Conservation (phyloP, 805 yeast species). For the Teunomyces gatunensis region DNA sequence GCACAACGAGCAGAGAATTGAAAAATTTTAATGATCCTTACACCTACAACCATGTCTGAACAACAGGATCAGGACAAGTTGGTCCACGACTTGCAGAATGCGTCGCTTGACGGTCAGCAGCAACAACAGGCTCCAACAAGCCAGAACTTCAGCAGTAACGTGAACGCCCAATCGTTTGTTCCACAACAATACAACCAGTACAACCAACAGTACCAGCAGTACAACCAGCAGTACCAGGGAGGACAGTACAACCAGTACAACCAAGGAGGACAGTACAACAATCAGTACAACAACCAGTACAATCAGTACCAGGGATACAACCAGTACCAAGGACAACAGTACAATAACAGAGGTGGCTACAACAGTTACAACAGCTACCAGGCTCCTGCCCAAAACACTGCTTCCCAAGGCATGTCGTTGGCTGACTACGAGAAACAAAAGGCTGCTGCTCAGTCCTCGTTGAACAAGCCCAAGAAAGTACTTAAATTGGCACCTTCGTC, state of each 20-base stretch:
- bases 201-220: constrained; percentile 11
- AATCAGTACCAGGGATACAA: constrained; percentile 12
- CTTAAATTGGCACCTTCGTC: constrained; percentile 65
- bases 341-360: constrained; percentile 19
- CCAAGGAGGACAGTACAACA: constrained; percentile 10
- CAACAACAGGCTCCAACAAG: constrained; percentile 9
- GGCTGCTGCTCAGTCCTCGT: constrained; percentile 38
- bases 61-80: constrained; percentile 42
- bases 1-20: constrained; percentile 2
- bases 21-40: not conserved
- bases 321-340: constrained; percentile 10
- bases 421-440: constrained; percentile 80
- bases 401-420: constrained; percentile 57
- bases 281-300: constrained; percentile 16
- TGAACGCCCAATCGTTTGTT: constrained; percentile 47
- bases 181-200: constrained; percentile 31
- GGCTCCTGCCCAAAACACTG: constrained; percentile 13
- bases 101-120: constrained; percentile 30
- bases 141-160: constrained; percentile 43
- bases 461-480: constrained; percentile 61
- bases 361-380: constrained; percentile 14
- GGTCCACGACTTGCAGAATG: constrained; percentile 43
- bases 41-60: constrained; percentile 13
- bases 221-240: constrained; percentile 15
- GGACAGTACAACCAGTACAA: constrained; percentile 8